phyloP scores from a whole-genome alignment of 2,329 filamentous ascomycete genomes.

The Blumeria graminis region DNA sequence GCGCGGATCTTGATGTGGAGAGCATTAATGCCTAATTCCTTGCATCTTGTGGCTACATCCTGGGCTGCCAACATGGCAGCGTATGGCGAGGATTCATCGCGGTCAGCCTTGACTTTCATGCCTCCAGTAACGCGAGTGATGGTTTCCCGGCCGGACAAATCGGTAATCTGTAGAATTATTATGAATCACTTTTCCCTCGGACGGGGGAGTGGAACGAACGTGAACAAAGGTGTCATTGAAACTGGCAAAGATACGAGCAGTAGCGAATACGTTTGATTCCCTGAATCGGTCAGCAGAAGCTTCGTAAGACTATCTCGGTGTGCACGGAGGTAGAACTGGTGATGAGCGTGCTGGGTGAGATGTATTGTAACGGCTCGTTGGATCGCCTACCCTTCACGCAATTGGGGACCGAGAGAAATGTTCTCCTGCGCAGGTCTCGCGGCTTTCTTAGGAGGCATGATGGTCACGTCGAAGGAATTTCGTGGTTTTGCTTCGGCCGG shows the following conservation, averaged over 20 bases:
- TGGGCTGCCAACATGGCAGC: conserved; percentile 99
- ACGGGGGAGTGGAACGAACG: conserved; percentile 29
- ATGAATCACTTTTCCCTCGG: conserved; percentile 3
- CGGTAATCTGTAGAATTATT: conserved; percentile 23
- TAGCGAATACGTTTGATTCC: conserved; percentile 49
- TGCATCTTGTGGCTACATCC: conserved; percentile 81
- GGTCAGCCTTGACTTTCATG: conserved; percentile 99
- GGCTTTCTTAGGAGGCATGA: conserved; percentile 85
- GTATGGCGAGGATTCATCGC: conserved; percentile 99
- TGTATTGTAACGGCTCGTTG: not conserved
- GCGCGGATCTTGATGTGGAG: conserved; percentile 99
- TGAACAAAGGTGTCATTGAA: conserved; percentile 59
- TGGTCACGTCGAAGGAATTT: too few relatives aligned
- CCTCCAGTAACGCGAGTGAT: conserved; percentile 99
- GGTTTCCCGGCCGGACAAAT: conserved; percentile 82
- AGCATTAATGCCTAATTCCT: conserved; percentile 70
- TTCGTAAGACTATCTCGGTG: not conserved
- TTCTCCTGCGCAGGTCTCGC: conserved; percentile 76
- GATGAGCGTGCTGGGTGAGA: too few relatives aligned
- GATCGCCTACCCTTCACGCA: conserved; percentile 47
- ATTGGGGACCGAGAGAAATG: conserved; percentile 91
- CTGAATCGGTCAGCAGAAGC: conserved; percentile 16
- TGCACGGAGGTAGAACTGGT: too few relatives aligned
- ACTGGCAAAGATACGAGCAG: conserved; percentile 58
- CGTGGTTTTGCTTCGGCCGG: too few relatives aligned